Percentiles rank a stretch among this genome's conserved stretches.
These are phyloP conservation scores for Rubus parviflorus DNA, from an alignment of 306 rosid species.

Conservation along the genomic window DNA sequence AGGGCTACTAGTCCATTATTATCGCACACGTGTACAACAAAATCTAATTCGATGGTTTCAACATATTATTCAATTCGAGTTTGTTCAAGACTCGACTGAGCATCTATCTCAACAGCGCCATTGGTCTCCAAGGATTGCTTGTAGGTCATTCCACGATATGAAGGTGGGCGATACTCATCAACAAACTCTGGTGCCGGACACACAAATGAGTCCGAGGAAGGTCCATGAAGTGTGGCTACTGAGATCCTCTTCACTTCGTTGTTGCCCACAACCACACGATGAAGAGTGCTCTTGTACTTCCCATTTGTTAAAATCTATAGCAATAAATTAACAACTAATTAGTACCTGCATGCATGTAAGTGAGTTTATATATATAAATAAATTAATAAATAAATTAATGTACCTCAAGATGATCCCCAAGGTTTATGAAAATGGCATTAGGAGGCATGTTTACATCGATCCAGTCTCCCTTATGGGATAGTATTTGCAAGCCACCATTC, in stretches of 20 bases:
- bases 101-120: constrained; percentile 33
- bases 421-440: constrained; percentile 50
- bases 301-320: constrained; percentile 55
- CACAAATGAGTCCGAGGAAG: constrained; percentile 41
- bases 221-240: constrained; percentile 56
- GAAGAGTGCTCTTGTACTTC: constrained; percentile 55
- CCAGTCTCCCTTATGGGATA: constrained; percentile 49
- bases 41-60: neutral
- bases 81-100: constrained; percentile 17
- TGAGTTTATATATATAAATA: neutral
- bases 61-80: constrained; percentile 10
- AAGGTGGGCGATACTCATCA: constrained; percentile 36
- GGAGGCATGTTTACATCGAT: constrained; percentile 45
- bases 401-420: constrained; percentile 67
- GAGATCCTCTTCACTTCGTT: constrained; percentile 51
- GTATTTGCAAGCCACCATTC: constrained; percentile 54
- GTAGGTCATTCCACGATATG: constrained; percentile 44
- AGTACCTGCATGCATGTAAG: neutral
- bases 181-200: constrained; percentile 43
- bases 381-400: neutral
- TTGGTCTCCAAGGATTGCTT: constrained; percentile 46
- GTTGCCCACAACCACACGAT: constrained; percentile 51
- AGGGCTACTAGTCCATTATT: neutral
- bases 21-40: neutral
- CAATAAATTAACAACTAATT: neutral